Evolutionary conservation across 75 land plant species (phyloP), one percentile per base, ranked within the genome.

Genomic region (Sequoiadendron giganteum): DNA sequence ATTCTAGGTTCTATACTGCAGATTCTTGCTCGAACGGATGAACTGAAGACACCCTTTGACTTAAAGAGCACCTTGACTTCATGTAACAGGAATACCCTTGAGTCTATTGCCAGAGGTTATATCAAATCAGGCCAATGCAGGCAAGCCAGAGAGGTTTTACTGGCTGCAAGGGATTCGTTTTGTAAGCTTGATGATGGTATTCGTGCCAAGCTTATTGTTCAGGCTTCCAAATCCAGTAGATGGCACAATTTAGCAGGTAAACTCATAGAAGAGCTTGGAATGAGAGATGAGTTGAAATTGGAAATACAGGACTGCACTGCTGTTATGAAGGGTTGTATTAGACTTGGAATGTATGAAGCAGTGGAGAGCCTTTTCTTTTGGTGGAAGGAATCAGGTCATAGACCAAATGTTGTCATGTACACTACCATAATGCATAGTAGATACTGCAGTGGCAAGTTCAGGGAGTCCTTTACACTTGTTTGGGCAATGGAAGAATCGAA

Each of bases 401-500:
- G 83, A 42, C 95, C 93, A 1, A 93, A 89, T 80, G 84, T 96
- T 82, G 98, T 95, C 25, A 94, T 95, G 97, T 96, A 93, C 87
- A 93, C 97, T 0, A 93, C 94, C 70, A 38, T 95, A 80, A 93
- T 96, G 82, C 91, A 93, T 80, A 87, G 94, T 34, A 89, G 95
- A 56, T 91, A 90, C 49, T 90, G 92, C 55, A 91, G 90, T 32
- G 92, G 89, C 61, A 96, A 90, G 76, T 88, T 88, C 90, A 49
- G 96, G 83, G 96, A 95, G 52, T 97, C 94, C 40, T 25, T 94
- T 86, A 90, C 90, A 48, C 13, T 94, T 32, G 93, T 94, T 28
- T 96, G 97, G 98, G 95, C 95, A 85, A 91, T 96, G 94, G 97
- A 96, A 86, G 86, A 91, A 61, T 81, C 79, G 52, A 86, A 92